phyloP scores from a whole-genome alignment of 2,329 filamentous ascomycete genomes.

The Pseudogymnoascus sp. region DNA sequence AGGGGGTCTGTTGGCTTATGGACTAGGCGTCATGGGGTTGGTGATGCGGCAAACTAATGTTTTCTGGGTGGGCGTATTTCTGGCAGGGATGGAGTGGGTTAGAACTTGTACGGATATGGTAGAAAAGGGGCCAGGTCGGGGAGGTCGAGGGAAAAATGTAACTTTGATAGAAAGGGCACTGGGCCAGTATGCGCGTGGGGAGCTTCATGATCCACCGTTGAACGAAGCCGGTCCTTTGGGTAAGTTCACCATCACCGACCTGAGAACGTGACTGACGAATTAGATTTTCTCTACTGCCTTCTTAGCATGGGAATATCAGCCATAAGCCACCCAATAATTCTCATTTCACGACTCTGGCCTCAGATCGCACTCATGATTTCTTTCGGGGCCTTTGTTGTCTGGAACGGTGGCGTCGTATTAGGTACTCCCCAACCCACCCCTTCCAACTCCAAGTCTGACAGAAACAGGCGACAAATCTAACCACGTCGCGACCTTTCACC shows the following conservation, averaged over 20 bases:
- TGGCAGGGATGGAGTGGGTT: slow-evolving; percentile 52
- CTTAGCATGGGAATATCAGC: slow-evolving; percentile 56
- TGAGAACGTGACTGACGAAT: slow-evolving; percentile 19
- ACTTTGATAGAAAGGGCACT: neutral
- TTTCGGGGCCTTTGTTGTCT: slow-evolving; percentile 68
- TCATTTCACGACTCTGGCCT: slow-evolving; percentile 46
- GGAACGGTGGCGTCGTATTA: slow-evolving; percentile 88
- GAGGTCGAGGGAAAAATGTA: slow-evolving; percentile 13
- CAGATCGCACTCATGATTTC: slow-evolving; percentile 53
- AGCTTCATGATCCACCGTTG: slow-evolving; percentile 47
- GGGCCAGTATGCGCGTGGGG: slow-evolving; percentile 35
- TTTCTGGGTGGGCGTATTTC: slow-evolving; percentile 81
- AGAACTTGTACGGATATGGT: slow-evolving; percentile 37
- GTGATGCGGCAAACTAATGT: slow-evolving; percentile 90
- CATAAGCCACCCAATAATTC: slow-evolving; percentile 37
- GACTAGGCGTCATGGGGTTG: slow-evolving; percentile 57
- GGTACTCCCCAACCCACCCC: slow-evolving; percentile 42
- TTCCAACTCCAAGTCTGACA: neutral
- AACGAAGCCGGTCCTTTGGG: slow-evolving; percentile 41
- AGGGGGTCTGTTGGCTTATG: slow-evolving; percentile 30
- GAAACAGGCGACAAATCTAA: slow-evolving; percentile 82
- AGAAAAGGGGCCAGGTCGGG: slow-evolving; percentile 13
- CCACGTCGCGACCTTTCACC: slow-evolving; percentile 79
- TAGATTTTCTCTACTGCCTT: slow-evolving; percentile 47
- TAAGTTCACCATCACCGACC: slow-evolving; percentile 27